These are phyloP conservation scores for Sclerotinia glacialis DNA, from an alignment of 2,329 filamentous ascomycete genomes.

Conservation along the genomic window DNA sequence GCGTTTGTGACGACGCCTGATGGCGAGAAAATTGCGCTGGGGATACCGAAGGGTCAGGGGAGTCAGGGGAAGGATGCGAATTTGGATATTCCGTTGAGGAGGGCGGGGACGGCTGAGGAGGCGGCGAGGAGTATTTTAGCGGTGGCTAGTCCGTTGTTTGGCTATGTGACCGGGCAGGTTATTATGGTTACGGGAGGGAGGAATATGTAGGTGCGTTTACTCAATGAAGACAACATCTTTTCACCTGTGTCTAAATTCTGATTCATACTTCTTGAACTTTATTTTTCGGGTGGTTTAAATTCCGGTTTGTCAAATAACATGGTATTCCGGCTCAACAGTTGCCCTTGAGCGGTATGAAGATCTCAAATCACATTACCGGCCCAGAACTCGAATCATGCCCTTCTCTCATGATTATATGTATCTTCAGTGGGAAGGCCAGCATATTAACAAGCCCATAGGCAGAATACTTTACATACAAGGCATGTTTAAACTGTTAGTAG, in stretches of 20 bases:
- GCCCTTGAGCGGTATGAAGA: too few relatives aligned
- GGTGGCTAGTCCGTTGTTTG: slow-evolving; percentile 76
- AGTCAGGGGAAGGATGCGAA: slow-evolving; percentile 46
- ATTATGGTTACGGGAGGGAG: slow-evolving; percentile 80
- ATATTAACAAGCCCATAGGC: too few relatives aligned
- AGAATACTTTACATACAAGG: too few relatives aligned
- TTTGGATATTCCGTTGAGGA: slow-evolving; percentile 73
- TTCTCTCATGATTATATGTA: not conserved
- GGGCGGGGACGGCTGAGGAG: slow-evolving; percentile 75
- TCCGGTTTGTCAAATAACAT: accelerated
- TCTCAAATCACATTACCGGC: too few relatives aligned
- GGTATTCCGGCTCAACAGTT: not conserved
- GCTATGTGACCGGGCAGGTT: slow-evolving; percentile 83
- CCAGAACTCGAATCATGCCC: not conserved
- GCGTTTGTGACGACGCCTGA: slow-evolving; percentile 74
- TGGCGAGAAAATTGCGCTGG: slow-evolving; percentile 71
- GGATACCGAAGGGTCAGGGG: slow-evolving; percentile 64
- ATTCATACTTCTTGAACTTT: not conserved
- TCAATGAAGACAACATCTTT: not conserved
- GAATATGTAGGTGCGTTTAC: slow-evolving; percentile 48
- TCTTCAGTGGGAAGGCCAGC: not conserved
- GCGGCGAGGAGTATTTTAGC: slow-evolving; percentile 75
- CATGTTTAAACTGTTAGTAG: too few relatives aligned
- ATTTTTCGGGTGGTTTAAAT: not conserved
- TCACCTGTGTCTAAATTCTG: not conserved